These are phyloP conservation scores for Spiraea crenata DNA, from an alignment of 331 rosid genomes.

Conservation along the genomic window DNA sequence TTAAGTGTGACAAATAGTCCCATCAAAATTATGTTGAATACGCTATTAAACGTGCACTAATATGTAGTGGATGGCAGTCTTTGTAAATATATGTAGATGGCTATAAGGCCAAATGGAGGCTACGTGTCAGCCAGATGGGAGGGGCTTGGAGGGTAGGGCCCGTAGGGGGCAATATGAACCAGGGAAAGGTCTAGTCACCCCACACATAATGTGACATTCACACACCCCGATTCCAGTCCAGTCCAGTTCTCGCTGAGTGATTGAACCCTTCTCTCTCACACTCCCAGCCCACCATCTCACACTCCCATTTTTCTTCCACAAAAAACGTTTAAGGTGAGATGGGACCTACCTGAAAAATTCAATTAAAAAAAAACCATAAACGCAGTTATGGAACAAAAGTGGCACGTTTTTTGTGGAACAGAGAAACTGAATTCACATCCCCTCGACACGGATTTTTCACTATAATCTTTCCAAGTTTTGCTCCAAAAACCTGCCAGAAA, in stretches of 20 bases:
- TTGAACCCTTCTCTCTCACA: not conserved
- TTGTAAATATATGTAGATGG: not conserved
- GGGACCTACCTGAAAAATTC: no score
- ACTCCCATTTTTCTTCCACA: no score
- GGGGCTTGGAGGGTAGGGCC: not conserved
- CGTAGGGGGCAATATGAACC: not conserved
- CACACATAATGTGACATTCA: not conserved
- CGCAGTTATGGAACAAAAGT: no score
- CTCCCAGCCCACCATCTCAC: not conserved
- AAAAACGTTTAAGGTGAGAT: no score
- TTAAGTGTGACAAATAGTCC: not conserved
- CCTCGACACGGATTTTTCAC: no score
- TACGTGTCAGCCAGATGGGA: not conserved
- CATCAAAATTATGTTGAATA: not conserved
- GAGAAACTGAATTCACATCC: no score
- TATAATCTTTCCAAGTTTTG: no score
- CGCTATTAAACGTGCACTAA: no score
- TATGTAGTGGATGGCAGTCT: no score
- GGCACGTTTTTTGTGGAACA: no score
- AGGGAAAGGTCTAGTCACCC: conserved; percentile 11
- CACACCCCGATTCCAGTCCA: not conserved
- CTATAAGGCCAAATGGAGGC: not conserved
- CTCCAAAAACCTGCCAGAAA: no score
- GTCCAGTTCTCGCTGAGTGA: not conserved
- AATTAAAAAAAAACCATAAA: no score